Evolutionary conservation across 192 early-diverging fungal genomes (phyloP), one percentile per base, ranked within the genome.

Genomic region (Entophlyctis luteolus): DNA sequence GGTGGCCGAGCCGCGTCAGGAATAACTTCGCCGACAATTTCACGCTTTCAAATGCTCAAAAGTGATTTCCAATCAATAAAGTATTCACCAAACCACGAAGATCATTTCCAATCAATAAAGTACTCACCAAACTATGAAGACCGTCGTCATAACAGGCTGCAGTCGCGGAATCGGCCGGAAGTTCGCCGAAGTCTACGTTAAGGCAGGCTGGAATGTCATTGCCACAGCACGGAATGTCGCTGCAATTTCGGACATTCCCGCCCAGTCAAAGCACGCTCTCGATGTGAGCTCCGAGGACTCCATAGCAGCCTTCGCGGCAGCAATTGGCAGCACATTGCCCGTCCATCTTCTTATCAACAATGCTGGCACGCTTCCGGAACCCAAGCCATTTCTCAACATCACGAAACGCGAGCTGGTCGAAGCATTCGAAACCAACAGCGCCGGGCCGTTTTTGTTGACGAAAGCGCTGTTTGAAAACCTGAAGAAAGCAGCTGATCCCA

Each of bases 391-490:
- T n/a, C 10, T 12, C 8, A 42, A n/a, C n/a, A 62, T 62, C 47
- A 42, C 38, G 8, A 16, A 62, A 29, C 18, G 29, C 20, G 39
- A 42, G n/a, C 8, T 42, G 39, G n/a, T 42, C 10, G 39, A 42
- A 8, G 39, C 39, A n/a, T 56, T 75, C 23, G 28, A 22, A n/a
- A 62, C 60, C 29, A 75, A 75, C 29, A 42, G 57, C 20, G 48
- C 68, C 12, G 74, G 74, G 5, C 74, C 74, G 22, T 5, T 75
- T 22, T 48, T 74, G 12, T 55, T 73, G 14, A 68, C 71, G 27
- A 27, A 55, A 23, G 53, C 56, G 16, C 29, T 73, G 20, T 32
- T 74, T 53, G 36, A 28, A 18, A 73, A 49, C 39, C 53, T 75
- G 45, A 28, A 18, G 22, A 34, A 73, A 23, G 28, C 60, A 1